Percentiles rank a stretch among this genome's conserved stretches.
These are phyloP conservation scores for Epichloe scottii DNA, from an alignment of 2,329 filamentous ascomycete species.

Conservation along the genomic window DNA sequence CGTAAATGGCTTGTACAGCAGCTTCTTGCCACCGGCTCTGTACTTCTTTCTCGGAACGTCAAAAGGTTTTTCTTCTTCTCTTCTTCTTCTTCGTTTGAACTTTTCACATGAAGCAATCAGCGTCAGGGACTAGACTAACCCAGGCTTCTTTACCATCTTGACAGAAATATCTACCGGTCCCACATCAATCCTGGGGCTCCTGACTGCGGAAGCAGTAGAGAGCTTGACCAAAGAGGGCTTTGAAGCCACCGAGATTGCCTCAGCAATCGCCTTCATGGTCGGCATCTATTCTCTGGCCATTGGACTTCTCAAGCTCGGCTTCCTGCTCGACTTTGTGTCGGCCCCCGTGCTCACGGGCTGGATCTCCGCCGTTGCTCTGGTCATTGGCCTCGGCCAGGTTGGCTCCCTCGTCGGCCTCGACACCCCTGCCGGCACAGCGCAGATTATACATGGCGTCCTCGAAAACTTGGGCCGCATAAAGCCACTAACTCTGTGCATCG, in stretches of 20 bases:
- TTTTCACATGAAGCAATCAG: background rate
- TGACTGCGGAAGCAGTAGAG: constrained; percentile 48
- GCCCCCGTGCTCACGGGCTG: constrained; percentile 52
- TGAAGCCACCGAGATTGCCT: constrained; percentile 41
- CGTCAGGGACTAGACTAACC: background rate
- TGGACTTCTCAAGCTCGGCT: constrained; percentile 50
- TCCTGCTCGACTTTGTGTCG: constrained; percentile 54
- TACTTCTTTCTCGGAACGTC: constrained; percentile 50
- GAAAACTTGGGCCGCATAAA: constrained; percentile 42
- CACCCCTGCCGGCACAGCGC: constrained; percentile 38
- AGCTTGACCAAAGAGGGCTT: constrained; percentile 38
- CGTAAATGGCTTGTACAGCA: constrained; percentile 46
- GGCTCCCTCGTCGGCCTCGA: constrained; percentile 45
- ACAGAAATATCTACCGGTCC: constrained; percentile 49
- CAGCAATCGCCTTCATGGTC: constrained; percentile 50
- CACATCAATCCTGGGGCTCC: constrained; percentile 50
- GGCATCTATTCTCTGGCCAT: constrained; percentile 47
- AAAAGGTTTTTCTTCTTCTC: constrained; percentile 31
- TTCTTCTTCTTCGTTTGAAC: no score
- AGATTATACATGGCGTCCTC: constrained; percentile 47
- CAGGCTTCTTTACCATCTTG: background rate
- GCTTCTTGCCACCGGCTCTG: constrained; percentile 44
- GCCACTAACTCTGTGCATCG: constrained; percentile 45
- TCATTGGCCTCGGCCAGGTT: constrained; percentile 53
- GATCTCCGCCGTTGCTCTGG: constrained; percentile 53